Base-by-base conservation (phyloP, 495 filamentous ascomycete genomes). In the Aspergillus carlsbadensis region DNA sequence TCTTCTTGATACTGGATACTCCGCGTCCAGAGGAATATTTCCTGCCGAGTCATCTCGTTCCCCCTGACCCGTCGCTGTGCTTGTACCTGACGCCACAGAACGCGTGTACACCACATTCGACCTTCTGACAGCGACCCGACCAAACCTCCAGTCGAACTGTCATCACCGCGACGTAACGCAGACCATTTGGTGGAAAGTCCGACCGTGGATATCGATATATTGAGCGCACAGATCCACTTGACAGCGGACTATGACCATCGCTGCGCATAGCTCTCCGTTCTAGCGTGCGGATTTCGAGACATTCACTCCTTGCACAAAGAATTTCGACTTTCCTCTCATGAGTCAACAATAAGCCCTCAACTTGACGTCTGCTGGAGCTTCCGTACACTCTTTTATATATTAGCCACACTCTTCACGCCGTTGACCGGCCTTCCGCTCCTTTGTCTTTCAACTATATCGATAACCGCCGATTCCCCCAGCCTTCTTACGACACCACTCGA, bases 341-440 rank as follows among this genome's bases (percentile, higher is more conserved):
- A 73, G 47, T 61, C 51, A 55, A 61, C 61, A 43, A 58, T 66
- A 54, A 65, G 64, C 70, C 69, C 70, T 70, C 70, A 70, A 75
- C 73, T 75, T 69, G 72, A 75, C 70, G 73, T 68, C 67, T 56
- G 63, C 57, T 67, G 58, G 70, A 74, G 71, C 69, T 44, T 60
- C 17, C 46, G 34, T 57, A 67, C 69, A 55, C 64, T 73, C 64
- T 55, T 66, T 70, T 68, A n/a, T 34, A 42, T 54, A 57, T 36
- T 11, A 36, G 21, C n/a, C 18, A 37, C 58, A 57, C 62, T 51
- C 62, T 51, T 56, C 65, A 53, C 59, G 66, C 66, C 66, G 66
- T 69, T 69, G 66, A 69, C 45, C 66, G 66, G 66, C 63, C 57
- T 31, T 56, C 44, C 63, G 41, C 63, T 64, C 63, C 51, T 58